phyloP scores from a whole-genome alignment of 139 green algal species.

The Nannochloris sp. region DNA sequence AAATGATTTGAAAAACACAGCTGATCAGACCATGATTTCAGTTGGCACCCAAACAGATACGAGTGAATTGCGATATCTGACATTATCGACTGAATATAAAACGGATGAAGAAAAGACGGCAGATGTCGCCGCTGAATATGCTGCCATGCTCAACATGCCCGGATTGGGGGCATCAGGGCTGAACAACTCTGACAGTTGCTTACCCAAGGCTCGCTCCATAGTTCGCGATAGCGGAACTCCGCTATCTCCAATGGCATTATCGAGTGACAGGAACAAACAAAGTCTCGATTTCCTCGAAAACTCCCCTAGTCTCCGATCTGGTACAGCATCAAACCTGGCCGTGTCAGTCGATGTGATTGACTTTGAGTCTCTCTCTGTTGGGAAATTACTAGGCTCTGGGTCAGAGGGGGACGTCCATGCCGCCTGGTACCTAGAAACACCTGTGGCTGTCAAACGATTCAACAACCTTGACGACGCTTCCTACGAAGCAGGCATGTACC shows the following conservation, averaged over 20 bases:
- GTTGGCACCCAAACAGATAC: background rate
- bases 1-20: background rate
- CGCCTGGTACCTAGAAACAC: constrained; percentile 34
- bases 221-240: too few species aligned
- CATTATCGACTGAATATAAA: background rate
- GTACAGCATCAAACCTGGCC: background rate
- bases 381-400: constrained; percentile 26
- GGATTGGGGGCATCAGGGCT: background rate
- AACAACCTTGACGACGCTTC: constrained; percentile 2
- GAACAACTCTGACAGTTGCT: too few species aligned
- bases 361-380: constrained; percentile 16
- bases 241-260: too few species aligned
- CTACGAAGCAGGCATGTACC: constrained; percentile 36
- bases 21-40: background rate
- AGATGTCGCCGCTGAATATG: constrained; percentile 4
- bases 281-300: too few species aligned
- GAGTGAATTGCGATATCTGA: background rate
- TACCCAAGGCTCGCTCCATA: too few species aligned
- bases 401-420: constrained; percentile 40
- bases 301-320: too few species aligned
- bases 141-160: background rate
- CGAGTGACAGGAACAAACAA: too few species aligned
- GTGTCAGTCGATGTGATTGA: constrained; percentile 18
- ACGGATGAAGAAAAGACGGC: constrained; percentile 4
- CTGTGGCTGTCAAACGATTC: constrained; percentile 36